Evolutionary conservation across 352 stramenopile genomes (phyloP).

Genomic region (Pythium folliculosum): DNA sequence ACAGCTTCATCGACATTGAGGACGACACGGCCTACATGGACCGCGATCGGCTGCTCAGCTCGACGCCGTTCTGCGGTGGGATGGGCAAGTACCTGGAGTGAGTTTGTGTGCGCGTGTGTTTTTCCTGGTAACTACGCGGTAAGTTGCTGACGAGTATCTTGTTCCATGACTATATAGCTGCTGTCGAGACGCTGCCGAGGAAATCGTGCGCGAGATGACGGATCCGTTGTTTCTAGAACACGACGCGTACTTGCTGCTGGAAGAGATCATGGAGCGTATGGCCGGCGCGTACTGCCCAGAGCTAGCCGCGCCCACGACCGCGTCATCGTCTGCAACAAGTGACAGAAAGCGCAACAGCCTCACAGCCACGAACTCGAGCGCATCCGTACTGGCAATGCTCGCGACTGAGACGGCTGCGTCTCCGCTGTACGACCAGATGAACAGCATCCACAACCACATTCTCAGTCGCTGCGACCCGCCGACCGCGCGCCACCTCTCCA

Average conservation of each 20-base stretch:
- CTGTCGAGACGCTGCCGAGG: conserved; percentile 53
- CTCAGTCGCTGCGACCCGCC: conserved; percentile 62
- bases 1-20: conserved; percentile 62
- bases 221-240: conserved; percentile 53
- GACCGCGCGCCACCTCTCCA: conserved; percentile 50
- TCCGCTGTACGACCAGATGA: conserved; percentile 73
- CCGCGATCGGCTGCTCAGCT: conserved; percentile 39
- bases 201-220: conserved; percentile 58
- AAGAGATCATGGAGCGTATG: conserved; percentile 79
- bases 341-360: conserved; percentile 13
- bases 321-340: neutral
- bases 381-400: conserved; percentile 1
- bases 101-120: conserved; percentile 4
- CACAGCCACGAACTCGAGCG: neutral
- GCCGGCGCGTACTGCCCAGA: conserved; percentile 65
- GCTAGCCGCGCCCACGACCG: neutral
- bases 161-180: conserved; percentile 28
- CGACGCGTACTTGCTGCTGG: conserved; percentile 64
- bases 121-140: too few species aligned
- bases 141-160: neutral
- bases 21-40: conserved; percentile 37
- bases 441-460: conserved; percentile 69
- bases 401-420: conserved; percentile 37
- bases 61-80: conserved; percentile 46
- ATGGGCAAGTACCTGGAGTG: conserved; percentile 58